phyloP scores from a whole-genome alignment of 2,329 filamentous ascomycete species.

The Xylariaceae sp. region DNA sequence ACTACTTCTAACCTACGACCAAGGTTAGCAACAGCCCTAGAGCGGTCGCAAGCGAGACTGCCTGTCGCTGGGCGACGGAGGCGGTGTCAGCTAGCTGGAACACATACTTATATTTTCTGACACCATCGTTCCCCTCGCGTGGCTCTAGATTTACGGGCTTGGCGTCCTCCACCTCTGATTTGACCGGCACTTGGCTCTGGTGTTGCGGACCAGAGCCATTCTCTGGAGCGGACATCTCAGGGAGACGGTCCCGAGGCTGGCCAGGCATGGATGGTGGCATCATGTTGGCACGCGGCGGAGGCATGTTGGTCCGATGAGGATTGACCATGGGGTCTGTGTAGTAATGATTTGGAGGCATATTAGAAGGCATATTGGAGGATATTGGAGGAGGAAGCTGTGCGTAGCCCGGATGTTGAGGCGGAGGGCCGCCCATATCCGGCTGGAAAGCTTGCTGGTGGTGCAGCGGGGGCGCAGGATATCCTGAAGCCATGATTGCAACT shows the following conservation, averaged over 20 bases:
- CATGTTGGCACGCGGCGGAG: constrained; percentile 29
- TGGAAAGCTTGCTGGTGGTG: constrained; percentile 26
- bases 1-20: constrained; percentile 65
- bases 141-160: constrained; percentile 18
- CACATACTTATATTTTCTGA: constrained; percentile 29
- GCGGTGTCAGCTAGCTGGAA: not conserved
- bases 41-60: too few species aligned
- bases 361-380: constrained; percentile 27
- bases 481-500: constrained; percentile 27
- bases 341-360: constrained; percentile 25
- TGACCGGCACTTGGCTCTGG: constrained; percentile 18
- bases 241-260: constrained; percentile 21
- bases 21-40: constrained; percentile 14
- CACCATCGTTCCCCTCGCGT: constrained; percentile 25
- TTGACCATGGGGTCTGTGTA: constrained; percentile 29
- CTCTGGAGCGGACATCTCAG: constrained; percentile 23
- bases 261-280: constrained; percentile 26
- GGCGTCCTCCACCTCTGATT: constrained; percentile 23
- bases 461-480: constrained; percentile 28
- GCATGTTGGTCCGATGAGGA: constrained; percentile 28
- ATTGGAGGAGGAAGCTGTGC: constrained; percentile 28
- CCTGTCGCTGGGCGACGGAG: not conserved
- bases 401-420: constrained; percentile 27
- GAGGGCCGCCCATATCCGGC: constrained; percentile 26
- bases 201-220: constrained; percentile 22